Percentiles rank a stretch among this genome's conserved stretches.
These are phyloP conservation scores for Kodamaea alishanica DNA, from an alignment of 1,139 yeast species.

Conservation along the genomic window DNA sequence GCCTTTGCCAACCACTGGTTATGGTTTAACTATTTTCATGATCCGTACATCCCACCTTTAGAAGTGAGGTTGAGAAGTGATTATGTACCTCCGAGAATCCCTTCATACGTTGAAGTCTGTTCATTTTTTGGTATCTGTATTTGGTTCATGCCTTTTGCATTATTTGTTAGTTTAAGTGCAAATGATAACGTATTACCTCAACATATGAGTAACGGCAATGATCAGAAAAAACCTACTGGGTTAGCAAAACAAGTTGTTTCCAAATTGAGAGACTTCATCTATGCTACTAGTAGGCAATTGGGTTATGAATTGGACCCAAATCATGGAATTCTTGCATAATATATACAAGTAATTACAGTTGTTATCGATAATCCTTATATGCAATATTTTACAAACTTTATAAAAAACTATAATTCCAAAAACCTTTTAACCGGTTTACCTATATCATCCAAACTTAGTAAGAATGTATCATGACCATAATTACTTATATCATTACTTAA, in stretches of 20 bases:
- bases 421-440: conserved; percentile 74
- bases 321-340: conserved; percentile 46
- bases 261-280: conserved; percentile 47
- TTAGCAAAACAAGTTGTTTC: conserved; percentile 66
- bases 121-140: conserved; percentile 91
- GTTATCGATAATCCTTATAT: neutral
- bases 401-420: conserved; percentile 28
- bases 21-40: conserved; percentile 86
- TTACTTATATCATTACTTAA: conserved; percentile 70
- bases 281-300: conserved; percentile 45
- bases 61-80: conserved; percentile 54
- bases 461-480: conserved; percentile 88
- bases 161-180: conserved; percentile 89
- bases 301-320: conserved; percentile 66
- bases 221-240: conserved; percentile 39
- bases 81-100: conserved; percentile 65
- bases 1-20: conserved; percentile 79
- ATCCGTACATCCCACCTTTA: conserved; percentile 57
- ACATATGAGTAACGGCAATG: conserved; percentile 32
- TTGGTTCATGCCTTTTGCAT: conserved; percentile 91
- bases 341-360: neutral
- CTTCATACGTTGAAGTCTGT: conserved; percentile 83
- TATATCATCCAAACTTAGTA: conserved; percentile 71
- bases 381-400: neutral
- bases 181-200: conserved; percentile 85